These are phyloP conservation scores for Podospora sp. DNA, from an alignment of 495 filamentous ascomycete species.

Conservation along the genomic window DNA sequence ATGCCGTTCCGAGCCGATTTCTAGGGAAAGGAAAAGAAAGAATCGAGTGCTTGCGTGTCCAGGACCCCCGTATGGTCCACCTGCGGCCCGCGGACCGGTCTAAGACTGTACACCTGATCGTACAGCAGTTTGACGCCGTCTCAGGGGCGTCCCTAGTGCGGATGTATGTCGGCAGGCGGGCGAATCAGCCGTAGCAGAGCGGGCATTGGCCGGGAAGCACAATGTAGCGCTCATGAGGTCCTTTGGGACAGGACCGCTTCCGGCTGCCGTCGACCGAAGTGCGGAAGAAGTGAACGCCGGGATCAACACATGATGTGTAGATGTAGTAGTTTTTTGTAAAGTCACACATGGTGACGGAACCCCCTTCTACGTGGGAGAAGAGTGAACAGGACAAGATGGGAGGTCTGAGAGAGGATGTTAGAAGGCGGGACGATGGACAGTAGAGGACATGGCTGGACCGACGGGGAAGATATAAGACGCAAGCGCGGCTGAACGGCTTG, in stretches of 20 bases:
- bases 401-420: constrained; percentile 1
- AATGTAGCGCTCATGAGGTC: constrained; percentile 77
- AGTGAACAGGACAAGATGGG: not conserved
- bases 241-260: constrained; percentile 60
- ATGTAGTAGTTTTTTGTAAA: constrained; percentile 78
- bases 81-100: not conserved
- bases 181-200: constrained; percentile 57
- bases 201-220: constrained; percentile 67
- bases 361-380: not conserved
- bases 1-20: constrained; percentile 4
- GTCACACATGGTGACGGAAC: constrained; percentile 67
- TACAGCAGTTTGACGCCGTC: not conserved
- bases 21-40: not conserved
- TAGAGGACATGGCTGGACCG: not conserved
- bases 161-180: not conserved
- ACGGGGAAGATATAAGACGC: constrained; percentile 15
- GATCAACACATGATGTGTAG: constrained; percentile 69
- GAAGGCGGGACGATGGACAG: not conserved
- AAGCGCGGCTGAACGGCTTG: constrained; percentile 16
- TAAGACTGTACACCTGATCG: constrained; percentile 13
- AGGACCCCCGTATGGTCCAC: not conserved
- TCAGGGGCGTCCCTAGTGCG: not conserved
- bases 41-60: not conserved
- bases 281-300: constrained; percentile 67
- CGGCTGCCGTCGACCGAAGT: constrained; percentile 66